phyloP scores from a whole-genome alignment of 257 asterid species.

The Schizonepeta tenuifolia region DNA sequence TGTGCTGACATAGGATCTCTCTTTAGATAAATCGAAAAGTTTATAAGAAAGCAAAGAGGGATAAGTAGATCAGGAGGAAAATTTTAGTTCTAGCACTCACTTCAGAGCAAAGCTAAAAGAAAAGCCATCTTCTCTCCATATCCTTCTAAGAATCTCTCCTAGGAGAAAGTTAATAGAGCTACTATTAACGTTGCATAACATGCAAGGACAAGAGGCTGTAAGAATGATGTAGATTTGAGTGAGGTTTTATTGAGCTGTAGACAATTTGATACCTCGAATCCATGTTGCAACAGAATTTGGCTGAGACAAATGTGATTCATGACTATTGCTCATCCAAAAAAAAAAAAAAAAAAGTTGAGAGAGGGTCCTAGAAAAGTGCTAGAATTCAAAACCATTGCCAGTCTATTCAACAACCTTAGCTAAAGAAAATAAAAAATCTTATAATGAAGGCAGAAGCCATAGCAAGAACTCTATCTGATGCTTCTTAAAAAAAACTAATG shows the following conservation, averaged over 20 bases:
- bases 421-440: no score
- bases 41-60: background rate
- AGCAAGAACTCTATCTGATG: background rate
- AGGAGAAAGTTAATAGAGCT: background rate
- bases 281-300: background rate
- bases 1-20: background rate
- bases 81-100: background rate
- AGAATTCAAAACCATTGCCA: background rate
- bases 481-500: background rate
- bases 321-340: background rate
- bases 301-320: background rate
- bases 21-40: no score
- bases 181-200: background rate
- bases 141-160: background rate
- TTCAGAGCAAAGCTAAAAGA: conserved; percentile 8
- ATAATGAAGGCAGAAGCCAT: no score
- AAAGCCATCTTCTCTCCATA: background rate
- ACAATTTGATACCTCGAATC: background rate
- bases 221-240: background rate
- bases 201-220: background rate
- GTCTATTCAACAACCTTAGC: background rate
- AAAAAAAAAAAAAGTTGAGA: no score
- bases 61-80: background rate
- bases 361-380: background rate
- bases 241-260: background rate